Evolutionary conservation across 2,329 filamentous ascomycete species (phyloP), one percentile per base, ranked within the genome.

Genomic region (Coleophoma eucalyptorum): DNA sequence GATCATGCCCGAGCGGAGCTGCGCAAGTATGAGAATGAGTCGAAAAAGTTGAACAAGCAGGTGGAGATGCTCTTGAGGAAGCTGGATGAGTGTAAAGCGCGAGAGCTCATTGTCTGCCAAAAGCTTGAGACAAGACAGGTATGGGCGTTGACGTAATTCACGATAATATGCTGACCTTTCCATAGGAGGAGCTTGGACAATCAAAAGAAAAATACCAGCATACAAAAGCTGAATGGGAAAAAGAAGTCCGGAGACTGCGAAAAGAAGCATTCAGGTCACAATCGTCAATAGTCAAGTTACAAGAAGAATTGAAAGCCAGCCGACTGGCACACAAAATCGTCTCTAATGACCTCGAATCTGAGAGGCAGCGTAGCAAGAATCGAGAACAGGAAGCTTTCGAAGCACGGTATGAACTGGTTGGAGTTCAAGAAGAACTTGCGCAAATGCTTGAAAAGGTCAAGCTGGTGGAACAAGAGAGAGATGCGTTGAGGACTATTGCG

Each of bases 241-340:
- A 89, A 65, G 86, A 90, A 65, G 83, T 89, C 41, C 79, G 86
- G 49, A 77, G 82, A 50, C 78, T 81, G 10, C 76, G 84, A 46
- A 90, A 90, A 60, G 87, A 90, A 59, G 83, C 83, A 2, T 89
- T 89, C 75, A 89, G 89, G 63, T 79, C 81, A n/a, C 84, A 88
- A 58, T 88, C 85, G 3, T 69, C 73, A 11, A 77, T 85, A 32
- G 80, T 89, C 59, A 88, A 88, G 64, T 65, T 86, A n/a, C 85
- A 89, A 64, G 86, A 89, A 59, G 86, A 90, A 60, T 75, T 89
- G 56, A 89, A 89, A 64, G 71, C 80, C 0, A 72, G 79, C 47
- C 78, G 83, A 11, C 58, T 58, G 42, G 69, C 69, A 21, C 69
- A 77, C 46, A 82, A 80, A 56, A 71, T 76, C 7, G 70, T 74